phyloP scores from a whole-genome alignment of 257 asterid genomes.

The Petrea volubilis region DNA sequence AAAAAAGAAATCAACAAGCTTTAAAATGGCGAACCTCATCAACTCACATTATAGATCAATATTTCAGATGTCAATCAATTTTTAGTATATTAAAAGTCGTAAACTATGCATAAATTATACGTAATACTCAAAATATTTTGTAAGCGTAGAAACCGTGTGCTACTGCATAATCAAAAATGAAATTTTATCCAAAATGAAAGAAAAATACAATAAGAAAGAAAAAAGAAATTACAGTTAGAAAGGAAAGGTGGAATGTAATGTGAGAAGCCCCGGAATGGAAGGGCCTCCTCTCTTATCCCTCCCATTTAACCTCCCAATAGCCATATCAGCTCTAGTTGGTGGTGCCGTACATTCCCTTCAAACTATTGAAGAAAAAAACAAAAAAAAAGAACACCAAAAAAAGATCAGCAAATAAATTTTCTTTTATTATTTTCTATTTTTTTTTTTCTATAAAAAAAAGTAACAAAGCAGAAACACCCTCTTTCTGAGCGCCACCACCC shows the following conservation, averaged over 20 bases:
- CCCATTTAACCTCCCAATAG: conserved; percentile 18
- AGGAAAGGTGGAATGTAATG: conserved; percentile 30
- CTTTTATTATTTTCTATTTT: too few species aligned
- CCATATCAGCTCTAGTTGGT: conserved; percentile 24
- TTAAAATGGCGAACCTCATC: too few species aligned
- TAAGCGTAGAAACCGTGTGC: too few species aligned
- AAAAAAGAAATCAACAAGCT: too few species aligned
- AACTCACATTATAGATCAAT: too few species aligned
- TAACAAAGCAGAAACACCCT: background rate
- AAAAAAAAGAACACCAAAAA: background rate
- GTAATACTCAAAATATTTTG: too few species aligned
- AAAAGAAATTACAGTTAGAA: conserved; percentile 28
- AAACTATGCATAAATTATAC: too few species aligned
- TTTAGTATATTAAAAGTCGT: too few species aligned
- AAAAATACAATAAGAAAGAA: background rate
- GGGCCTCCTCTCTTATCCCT: conserved; percentile 30
- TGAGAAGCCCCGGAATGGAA: conserved; percentile 20
- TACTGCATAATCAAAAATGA: background rate
- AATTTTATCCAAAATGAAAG: background rate
- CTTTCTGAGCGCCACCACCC: conserved; percentile 26
- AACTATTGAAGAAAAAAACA: background rate
- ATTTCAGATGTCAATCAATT: too few species aligned
- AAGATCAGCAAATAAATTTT: background rate
- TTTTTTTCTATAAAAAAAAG: background rate
- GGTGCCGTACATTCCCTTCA: conserved; percentile 11